Evolutionary conservation across 148 eudicot species (phyloP), one percentile per base, ranked within the genome.

Genomic region (Chenopodium album): DNA sequence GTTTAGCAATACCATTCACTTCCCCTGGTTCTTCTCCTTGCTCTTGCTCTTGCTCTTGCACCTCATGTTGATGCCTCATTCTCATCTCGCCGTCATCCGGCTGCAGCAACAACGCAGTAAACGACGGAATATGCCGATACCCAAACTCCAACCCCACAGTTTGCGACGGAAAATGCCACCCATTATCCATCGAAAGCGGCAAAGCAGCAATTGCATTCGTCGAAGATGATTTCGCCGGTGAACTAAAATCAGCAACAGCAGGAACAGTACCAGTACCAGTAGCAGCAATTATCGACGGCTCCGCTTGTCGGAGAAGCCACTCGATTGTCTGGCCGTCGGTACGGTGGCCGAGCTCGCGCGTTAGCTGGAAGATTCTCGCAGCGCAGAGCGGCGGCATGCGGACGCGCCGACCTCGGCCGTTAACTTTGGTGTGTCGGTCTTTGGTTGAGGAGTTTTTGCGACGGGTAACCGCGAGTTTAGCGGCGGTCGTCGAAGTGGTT

Each of bases 261-360:
- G 76, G 76, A 9, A 47, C 32, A 26, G 76, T 73, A 0, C 76
- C 76, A 10, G 76, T 73, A 47, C 76, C 76, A 11, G 76, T 73
- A 48, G 76, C 76, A 13, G 76, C 76, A 26, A 73, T 48, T 2
- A 73, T 73, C 20, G 76, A 73, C 2, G 76, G 76, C 9, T 73
- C 76, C 12, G 76, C 76, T 19, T 73, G 59, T 3, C 76, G 76
- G n/a, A 73, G 76, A 26, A 73, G 76, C 76, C 76, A 73, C 60
- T 73, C 76, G 9, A 73, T 73, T 12, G 76, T 73, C 34, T 73
- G 76, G 5, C 76, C 76, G 34, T 73, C 76, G 1, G 76, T 73
- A 1, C 76, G 76, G 34, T 73, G 76, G n/a, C 76, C 76, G 59
- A 73, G 60, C 4, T 73, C 76, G 17, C 76, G 19, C 3, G 76